Evolutionary conservation across 129 eudicot species (phyloP).

Genomic region (Saussurea involucrata): DNA sequence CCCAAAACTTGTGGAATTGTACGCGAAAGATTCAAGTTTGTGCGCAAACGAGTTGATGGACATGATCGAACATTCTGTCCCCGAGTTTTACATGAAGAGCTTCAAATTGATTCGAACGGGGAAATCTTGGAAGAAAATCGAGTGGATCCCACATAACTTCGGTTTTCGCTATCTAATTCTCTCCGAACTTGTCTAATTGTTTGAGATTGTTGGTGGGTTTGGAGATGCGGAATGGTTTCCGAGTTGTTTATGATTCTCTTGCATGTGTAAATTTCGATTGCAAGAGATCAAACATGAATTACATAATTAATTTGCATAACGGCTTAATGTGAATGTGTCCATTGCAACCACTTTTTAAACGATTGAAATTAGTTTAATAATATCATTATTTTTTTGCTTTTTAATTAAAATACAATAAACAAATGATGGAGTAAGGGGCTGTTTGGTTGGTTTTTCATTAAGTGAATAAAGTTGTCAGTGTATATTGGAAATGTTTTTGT

Average conservation of each 20-base stretch:
- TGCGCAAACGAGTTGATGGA: slow-evolving; percentile 44
- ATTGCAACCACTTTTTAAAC: neutral
- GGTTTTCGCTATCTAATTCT: slow-evolving; percentile 48
- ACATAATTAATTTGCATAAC: slow-evolving; percentile 5
- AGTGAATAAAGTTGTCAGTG: no score
- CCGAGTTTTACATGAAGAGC: slow-evolving; percentile 33
- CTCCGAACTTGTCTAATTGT: slow-evolving; percentile 37
- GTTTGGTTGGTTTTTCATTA: no score
- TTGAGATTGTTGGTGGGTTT: slow-evolving; percentile 2
- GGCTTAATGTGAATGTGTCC: neutral
- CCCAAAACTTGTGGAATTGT: slow-evolving; percentile 72
- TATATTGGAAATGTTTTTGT: no score
- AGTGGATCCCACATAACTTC: slow-evolving; percentile 72
- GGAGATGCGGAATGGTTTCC: neutral
- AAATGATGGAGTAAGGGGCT: no score
- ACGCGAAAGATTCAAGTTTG: slow-evolving; percentile 55
- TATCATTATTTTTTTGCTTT: no score
- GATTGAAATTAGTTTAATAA: neutral
- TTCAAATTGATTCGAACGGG: slow-evolving; percentile 35
- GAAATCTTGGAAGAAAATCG: slow-evolving; percentile 51
- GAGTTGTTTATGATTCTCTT: slow-evolving; percentile 1
- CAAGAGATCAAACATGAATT: neutral
- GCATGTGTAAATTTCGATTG: slow-evolving; percentile 24
- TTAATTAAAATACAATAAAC: no score
- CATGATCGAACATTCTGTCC: slow-evolving; percentile 57